These are phyloP conservation scores for Endocalyx cinctus DNA, from an alignment of 2,329 filamentous ascomycete species.

Conservation along the genomic window DNA sequence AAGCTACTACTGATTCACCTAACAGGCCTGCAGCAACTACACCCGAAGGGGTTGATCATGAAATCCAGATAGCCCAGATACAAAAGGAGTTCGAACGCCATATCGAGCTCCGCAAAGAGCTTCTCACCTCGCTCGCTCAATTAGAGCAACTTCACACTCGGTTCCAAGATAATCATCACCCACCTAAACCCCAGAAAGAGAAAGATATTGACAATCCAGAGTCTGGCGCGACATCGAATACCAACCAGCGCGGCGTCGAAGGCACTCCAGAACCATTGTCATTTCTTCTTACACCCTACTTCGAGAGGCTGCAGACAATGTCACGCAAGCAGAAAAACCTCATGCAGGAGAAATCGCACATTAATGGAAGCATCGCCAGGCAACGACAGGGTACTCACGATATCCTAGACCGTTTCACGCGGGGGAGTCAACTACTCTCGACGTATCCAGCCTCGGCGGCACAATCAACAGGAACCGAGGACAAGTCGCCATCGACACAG, in stretches of 20 bases:
- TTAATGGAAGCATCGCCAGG: slow-evolving; percentile 44
- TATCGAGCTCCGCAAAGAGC: slow-evolving; percentile 40
- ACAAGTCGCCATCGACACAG: slow-evolving; percentile 14
- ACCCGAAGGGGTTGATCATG: slow-evolving; percentile 25
- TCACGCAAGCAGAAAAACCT: slow-evolving; percentile 53
- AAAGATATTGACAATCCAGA: slow-evolving; percentile 3
- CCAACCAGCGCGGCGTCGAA: too few species aligned
- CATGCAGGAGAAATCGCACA: slow-evolving; percentile 55
- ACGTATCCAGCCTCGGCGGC: slow-evolving; percentile 36
- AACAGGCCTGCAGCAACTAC: slow-evolving; percentile 4
- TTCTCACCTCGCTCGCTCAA: slow-evolving; percentile 38
- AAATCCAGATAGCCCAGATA: slow-evolving; percentile 41
- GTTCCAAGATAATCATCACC: neutral
- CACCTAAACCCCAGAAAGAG: slow-evolving; percentile 7
- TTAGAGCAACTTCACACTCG: slow-evolving; percentile 10
- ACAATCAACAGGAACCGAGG: slow-evolving; percentile 3
- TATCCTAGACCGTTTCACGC: slow-evolving; percentile 48
- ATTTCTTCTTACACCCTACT: slow-evolving; percentile 52
- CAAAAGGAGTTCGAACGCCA: slow-evolving; percentile 52
- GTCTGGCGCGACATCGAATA: neutral
- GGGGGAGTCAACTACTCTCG: slow-evolving; percentile 59
- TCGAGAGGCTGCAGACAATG: slow-evolving; percentile 48
- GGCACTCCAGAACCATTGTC: slow-evolving; percentile 23
- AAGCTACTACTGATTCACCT: slow-evolving; percentile 13
- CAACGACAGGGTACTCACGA: slow-evolving; percentile 48